phyloP scores from a whole-genome alignment of 768 basidiomycete species.

The Russula foetens region DNA sequence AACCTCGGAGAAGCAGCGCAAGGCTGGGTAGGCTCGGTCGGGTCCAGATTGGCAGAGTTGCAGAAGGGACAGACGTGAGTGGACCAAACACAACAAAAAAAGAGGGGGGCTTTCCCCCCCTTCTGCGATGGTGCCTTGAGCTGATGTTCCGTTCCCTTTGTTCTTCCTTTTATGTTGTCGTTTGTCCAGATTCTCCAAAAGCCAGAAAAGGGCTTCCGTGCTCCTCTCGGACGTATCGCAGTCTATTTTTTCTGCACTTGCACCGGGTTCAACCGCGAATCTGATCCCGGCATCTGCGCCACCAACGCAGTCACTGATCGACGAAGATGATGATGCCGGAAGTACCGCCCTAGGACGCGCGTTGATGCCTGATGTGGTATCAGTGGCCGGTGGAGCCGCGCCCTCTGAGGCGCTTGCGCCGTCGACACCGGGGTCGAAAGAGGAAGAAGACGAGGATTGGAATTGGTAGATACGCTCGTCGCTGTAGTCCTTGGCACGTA shows the following conservation, averaged over 20 bases:
- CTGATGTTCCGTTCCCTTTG: background rate
- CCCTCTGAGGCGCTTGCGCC: background rate
- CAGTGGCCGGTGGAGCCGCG: background rate
- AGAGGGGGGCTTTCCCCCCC: background rate
- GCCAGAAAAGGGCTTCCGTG: constrained; percentile 59
- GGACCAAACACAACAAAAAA: background rate
- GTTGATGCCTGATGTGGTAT: background rate
- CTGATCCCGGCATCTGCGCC: constrained; percentile 17
- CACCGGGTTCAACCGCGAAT: constrained; percentile 19
- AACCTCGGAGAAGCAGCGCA: constrained; percentile 27
- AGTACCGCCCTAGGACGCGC: background rate
- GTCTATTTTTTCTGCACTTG: constrained; percentile 35
- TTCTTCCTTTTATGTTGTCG: background rate
- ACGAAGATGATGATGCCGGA: constrained; percentile 7
- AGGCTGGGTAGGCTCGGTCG: constrained; percentile 41
- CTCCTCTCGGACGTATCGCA: constrained; percentile 59
- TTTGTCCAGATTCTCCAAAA: constrained; percentile 48
- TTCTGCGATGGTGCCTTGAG: background rate
- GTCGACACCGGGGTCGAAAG: background rate
- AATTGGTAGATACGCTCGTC: constrained; percentile 14
- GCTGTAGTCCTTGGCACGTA: background rate
- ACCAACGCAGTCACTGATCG: constrained; percentile 9
- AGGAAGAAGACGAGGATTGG: constrained; percentile 18
- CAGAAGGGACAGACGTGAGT: constrained; percentile 49
- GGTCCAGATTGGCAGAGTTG: constrained; percentile 45